Conservation (phyloP, 1,284 basidiomycete species). For the Ustilago esculenta region DNA sequence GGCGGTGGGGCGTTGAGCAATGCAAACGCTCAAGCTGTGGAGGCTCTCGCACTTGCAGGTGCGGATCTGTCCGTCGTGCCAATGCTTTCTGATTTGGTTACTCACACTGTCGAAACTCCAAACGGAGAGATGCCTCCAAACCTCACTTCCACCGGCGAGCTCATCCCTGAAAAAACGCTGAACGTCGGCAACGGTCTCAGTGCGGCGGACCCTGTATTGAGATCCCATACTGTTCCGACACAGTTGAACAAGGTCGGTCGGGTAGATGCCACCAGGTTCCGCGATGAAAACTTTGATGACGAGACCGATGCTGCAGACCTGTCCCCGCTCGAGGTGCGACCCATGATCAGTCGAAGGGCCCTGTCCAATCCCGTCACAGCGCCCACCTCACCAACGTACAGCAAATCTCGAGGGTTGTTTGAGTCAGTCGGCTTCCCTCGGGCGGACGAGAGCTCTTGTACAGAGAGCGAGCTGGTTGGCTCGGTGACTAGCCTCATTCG, state of each 20-base stretch:
- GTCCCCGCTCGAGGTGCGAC: conserved; percentile 39
- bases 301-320: conserved; percentile 44
- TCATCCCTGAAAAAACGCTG: neutral
- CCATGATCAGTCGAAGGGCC: conserved; percentile 34
- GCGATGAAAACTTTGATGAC: conserved; percentile 41
- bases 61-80: conserved; percentile 34
- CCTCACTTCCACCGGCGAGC: conserved; percentile 4
- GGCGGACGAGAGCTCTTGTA: conserved; percentile 59
- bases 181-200: neutral
- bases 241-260: conserved; percentile 29
- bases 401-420: conserved; percentile 17
- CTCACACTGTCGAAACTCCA: conserved; percentile 30
- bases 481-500: conserved; percentile 34
- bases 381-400: conserved; percentile 38
- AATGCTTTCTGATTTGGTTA: conserved; percentile 35
- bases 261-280: conserved; percentile 15
- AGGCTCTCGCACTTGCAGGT: conserved; percentile 28
- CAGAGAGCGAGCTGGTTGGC: conserved; percentile 46
- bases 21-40: conserved; percentile 19
- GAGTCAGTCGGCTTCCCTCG: conserved; percentile 24
- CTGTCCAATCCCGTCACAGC: conserved; percentile 37
- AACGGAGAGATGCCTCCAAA: conserved; percentile 25
- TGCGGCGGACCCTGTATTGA: conserved; percentile 9
- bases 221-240: conserved; percentile 22
- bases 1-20: conserved; percentile 1